A percentile compares a stretch with the other conserved stretches of the same genome.
These are phyloP conservation scores for Neurospora sp. DNA, from an alignment of 2,329 filamentous ascomycete genomes.

Conservation along the genomic window DNA sequence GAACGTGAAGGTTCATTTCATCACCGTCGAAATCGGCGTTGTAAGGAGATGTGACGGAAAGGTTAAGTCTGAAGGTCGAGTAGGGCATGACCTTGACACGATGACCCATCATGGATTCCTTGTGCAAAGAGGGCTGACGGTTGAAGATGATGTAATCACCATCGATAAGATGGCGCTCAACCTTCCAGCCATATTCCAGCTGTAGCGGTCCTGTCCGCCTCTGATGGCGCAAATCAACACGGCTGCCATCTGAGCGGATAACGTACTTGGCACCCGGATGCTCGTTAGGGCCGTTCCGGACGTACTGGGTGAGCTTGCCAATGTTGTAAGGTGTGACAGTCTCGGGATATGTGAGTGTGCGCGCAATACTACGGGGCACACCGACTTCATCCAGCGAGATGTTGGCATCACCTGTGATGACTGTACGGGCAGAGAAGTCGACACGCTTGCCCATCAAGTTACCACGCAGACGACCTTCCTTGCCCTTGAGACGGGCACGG, in stretches of 20 bases:
- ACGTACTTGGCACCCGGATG: constrained; percentile 96
- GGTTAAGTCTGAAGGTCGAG: constrained; percentile 93
- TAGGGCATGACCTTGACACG: constrained; percentile 97
- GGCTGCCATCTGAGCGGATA: constrained; percentile 82
- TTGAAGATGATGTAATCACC: constrained; percentile 99
- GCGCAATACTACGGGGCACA: constrained; percentile 86
- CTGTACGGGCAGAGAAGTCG: constrained; percentile 97
- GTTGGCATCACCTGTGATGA: constrained; percentile 98
- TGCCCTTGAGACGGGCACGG: constrained; percentile 93
- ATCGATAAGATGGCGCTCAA: constrained; percentile 91
- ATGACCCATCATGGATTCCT: constrained; percentile 99
- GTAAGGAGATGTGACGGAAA: constrained; percentile 97
- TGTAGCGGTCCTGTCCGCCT: constrained; percentile 78
- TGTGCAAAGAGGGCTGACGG: constrained; percentile 96
- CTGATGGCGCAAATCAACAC: constrained; percentile 90
- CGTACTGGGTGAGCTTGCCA: constrained; percentile 75
- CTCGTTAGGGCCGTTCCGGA: constrained; percentile 87
- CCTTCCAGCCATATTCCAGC: constrained; percentile 95
- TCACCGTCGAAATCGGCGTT: constrained; percentile 99
- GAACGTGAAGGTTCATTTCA: constrained; percentile 99
- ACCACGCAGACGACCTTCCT: constrained; percentile 93
- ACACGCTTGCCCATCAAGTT: constrained; percentile 99
- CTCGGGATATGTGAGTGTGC: constrained; percentile 90
- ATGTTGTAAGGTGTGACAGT: constrained; percentile 98
- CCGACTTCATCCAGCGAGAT: constrained; percentile 94